Evolutionary conservation across 192 early-diverging fungal species (phyloP).

Genomic region (Coemansia sp.): DNA sequence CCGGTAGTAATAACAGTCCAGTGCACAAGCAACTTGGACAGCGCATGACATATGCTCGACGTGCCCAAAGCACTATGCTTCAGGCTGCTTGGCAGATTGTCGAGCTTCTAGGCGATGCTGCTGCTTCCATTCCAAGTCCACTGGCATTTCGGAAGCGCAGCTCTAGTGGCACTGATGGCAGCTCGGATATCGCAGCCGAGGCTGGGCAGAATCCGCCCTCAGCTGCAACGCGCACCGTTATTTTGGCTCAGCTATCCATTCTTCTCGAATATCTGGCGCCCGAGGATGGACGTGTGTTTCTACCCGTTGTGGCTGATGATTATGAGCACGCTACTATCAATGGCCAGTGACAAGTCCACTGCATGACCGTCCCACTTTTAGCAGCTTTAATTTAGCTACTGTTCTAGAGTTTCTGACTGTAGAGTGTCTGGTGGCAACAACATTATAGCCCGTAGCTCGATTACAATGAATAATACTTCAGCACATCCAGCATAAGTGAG

Average conservation of each 20-base stretch:
- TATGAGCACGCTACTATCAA: constrained; percentile 10
- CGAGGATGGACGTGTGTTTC: constrained; percentile 31
- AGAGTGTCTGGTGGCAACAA: too few relatives aligned
- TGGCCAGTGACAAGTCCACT: not conserved
- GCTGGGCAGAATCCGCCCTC: constrained; percentile 13
- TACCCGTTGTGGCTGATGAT: constrained; percentile 35
- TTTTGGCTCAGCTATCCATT: constrained; percentile 41
- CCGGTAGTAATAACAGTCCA: not conserved
- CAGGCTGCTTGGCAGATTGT: constrained; percentile 41
- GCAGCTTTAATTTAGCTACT: too few relatives aligned
- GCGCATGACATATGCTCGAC: constrained; percentile 41
- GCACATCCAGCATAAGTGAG: too few relatives aligned
- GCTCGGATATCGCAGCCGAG: constrained; percentile 9
- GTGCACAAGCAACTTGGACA: constrained; percentile 48
- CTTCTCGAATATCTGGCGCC: constrained; percentile 52
- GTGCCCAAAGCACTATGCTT: constrained; percentile 33
- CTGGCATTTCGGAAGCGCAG: constrained; percentile 4
- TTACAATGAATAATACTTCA: too few relatives aligned
- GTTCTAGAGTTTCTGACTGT: too few relatives aligned
- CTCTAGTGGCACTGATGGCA: not conserved
- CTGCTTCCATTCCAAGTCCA: constrained; percentile 17
- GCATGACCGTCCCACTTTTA: not conserved
- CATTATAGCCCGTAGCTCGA: too few relatives aligned
- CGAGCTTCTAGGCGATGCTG: constrained; percentile 25
- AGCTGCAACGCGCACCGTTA: constrained; percentile 10